Percentiles rank a stretch among this genome's conserved stretches.
Evolutionary conservation across 345 rosid genomes (phyloP).

Genomic region (Eucalyptus erythrocorys): DNA sequence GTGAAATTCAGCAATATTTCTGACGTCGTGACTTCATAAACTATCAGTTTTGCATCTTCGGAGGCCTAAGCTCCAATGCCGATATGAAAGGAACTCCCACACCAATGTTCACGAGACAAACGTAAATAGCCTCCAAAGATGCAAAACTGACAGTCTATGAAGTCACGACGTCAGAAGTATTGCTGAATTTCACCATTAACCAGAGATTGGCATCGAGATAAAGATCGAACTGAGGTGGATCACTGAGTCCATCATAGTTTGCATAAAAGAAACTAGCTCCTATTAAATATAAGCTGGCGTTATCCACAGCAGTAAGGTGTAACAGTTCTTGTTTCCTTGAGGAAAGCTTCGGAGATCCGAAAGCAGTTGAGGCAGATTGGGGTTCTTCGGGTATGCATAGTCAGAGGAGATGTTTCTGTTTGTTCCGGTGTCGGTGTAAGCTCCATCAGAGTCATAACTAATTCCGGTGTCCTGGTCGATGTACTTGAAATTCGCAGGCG

Average conservation of each 20-base stretch:
- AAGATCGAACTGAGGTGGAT: constrained; percentile 31
- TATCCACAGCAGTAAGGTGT: neutral
- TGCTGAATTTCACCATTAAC: neutral
- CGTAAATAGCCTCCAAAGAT: neutral
- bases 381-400: neutral
- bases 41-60: too few relatives aligned
- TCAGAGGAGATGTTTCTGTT: neutral
- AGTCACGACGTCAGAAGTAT: neutral
- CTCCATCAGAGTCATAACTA: neutral
- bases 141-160: constrained; percentile 12
- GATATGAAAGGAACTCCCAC: constrained; percentile 24
- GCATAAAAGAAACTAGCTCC: neutral
- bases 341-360: constrained; percentile 1
- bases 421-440: neutral
- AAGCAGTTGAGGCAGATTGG: neutral
- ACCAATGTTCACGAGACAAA: constrained; percentile 24
- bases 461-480: neutral
- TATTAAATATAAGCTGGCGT: neutral
- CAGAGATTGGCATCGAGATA: constrained; percentile 21
- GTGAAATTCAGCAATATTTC: too few relatives aligned
- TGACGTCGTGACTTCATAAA: too few relatives aligned
- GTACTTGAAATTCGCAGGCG: constrained; percentile 1
- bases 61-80: constrained; percentile 21
- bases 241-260: neutral
- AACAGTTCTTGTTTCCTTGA: neutral